phyloP scores from a whole-genome alignment of 371 early-diverging fungal genomes.

The Mortierella sp. region DNA sequence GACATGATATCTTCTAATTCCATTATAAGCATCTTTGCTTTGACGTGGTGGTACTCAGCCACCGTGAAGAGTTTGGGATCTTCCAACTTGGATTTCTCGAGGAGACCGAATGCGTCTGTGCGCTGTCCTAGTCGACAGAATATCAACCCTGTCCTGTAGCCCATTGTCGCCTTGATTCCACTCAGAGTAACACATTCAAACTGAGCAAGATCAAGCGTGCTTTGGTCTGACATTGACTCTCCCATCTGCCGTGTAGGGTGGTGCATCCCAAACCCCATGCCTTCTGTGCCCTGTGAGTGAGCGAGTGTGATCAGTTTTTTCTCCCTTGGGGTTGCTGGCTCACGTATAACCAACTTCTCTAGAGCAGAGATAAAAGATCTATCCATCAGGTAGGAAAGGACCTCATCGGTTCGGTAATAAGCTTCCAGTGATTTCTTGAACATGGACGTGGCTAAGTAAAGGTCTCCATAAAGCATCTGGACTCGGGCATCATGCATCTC shows the following conservation, averaged over 20 bases:
- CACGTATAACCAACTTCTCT: constrained; percentile 58
- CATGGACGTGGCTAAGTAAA: constrained; percentile 51
- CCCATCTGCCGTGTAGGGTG: neutral
- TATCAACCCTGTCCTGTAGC: constrained; percentile 35
- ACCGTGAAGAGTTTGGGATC: constrained; percentile 22
- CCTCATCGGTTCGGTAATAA: constrained; percentile 57
- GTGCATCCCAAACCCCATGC: constrained; percentile 30
- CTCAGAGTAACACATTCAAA: constrained; percentile 49
- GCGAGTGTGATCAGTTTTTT: constrained; percentile 24
- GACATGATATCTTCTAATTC: constrained; percentile 41
- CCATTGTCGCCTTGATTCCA: constrained; percentile 51
- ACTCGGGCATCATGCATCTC: constrained; percentile 43
- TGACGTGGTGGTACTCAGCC: constrained; percentile 38
- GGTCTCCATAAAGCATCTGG: constrained; percentile 60
- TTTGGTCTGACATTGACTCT: no score
- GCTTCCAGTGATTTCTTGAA: constrained; percentile 57
- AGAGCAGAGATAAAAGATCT: constrained; percentile 55
- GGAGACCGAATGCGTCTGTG: constrained; percentile 13
- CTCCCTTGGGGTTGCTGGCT: constrained; percentile 57
- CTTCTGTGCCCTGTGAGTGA: neutral
- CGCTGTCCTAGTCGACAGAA: constrained; percentile 25
- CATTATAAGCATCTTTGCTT: constrained; percentile 41
- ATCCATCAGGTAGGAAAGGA: constrained; percentile 60
- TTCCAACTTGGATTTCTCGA: constrained; percentile 28
- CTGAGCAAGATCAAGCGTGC: constrained; percentile 28